A percentile compares a stretch with the other conserved stretches of the same genome.
Evolutionary conservation across 139 green algal genomes (phyloP).

Genomic region (Zygnema cylindricum): DNA sequence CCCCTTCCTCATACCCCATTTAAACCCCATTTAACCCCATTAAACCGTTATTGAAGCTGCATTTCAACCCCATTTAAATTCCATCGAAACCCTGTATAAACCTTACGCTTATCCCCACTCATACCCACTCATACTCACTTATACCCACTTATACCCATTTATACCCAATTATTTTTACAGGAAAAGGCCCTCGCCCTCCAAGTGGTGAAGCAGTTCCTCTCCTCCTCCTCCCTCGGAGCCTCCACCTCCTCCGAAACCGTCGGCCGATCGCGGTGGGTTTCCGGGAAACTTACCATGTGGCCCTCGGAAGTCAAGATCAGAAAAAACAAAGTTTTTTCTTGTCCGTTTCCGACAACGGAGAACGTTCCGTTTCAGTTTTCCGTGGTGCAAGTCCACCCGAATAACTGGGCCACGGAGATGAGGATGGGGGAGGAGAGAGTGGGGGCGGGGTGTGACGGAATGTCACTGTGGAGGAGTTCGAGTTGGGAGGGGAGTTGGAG

Average conservation of each 20-base stretch:
- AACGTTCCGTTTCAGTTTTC: neutral
- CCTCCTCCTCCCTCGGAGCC: too few species aligned
- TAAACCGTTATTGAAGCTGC: too few species aligned
- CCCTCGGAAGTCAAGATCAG: neutral
- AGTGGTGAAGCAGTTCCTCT: neutral
- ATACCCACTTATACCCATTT: too few species aligned
- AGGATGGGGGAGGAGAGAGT: neutral
- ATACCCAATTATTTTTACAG: neutral
- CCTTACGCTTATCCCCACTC: too few species aligned
- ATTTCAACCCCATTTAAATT: too few species aligned
- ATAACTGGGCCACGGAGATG: neutral
- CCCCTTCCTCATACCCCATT: too few species aligned
- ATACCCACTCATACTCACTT: too few species aligned
- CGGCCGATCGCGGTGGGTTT: neutral
- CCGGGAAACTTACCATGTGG: neutral
- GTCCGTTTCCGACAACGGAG: neutral
- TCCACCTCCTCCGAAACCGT: neutral
- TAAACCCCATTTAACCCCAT: too few species aligned
- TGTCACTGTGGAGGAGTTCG: neutral
- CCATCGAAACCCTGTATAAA: too few species aligned
- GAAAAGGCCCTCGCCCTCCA: neutral
- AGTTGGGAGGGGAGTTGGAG: neutral
- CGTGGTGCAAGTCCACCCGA: neutral
- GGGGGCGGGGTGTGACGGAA: neutral
- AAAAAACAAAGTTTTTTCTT: neutral